Conservation (phyloP, 768 basidiomycete species). For the Hygrocybe coccinea region DNA sequence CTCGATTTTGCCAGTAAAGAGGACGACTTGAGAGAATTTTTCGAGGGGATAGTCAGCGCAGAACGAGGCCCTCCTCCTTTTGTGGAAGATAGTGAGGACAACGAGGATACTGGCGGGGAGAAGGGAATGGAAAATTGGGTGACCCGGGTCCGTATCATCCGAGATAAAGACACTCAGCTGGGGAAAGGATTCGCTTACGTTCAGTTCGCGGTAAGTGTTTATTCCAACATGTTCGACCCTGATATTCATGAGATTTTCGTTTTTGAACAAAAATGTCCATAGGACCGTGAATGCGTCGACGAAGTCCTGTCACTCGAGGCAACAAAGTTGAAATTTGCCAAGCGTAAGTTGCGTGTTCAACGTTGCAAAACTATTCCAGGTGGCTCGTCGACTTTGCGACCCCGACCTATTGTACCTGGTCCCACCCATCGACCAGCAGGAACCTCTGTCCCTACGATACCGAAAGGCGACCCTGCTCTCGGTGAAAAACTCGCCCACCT, state of each 20-base stretch:
- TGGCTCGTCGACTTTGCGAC: slow-evolving; percentile 23
- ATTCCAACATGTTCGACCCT: background rate
- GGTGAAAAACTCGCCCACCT: slow-evolving; percentile 74
- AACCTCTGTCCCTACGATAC: slow-evolving; percentile 33
- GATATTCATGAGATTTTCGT: background rate
- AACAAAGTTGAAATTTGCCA: slow-evolving; percentile 81
- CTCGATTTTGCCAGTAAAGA: slow-evolving; percentile 90
- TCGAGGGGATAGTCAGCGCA: slow-evolving; percentile 67
- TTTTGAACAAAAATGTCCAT: slow-evolving; percentile 4
- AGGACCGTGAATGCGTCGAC: slow-evolving; percentile 92
- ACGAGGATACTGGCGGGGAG: slow-evolving; percentile 16
- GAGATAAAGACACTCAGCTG: slow-evolving; percentile 86
- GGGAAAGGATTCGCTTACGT: slow-evolving; percentile 97
- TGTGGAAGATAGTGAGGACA: slow-evolving; percentile 22
- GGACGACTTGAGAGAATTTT: slow-evolving; percentile 81
- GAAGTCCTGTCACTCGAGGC: slow-evolving; percentile 81
- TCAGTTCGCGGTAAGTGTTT: slow-evolving; percentile 65
- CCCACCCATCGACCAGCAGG: slow-evolving; percentile 4
- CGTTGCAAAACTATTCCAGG: slow-evolving; percentile 75
- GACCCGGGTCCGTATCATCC: slow-evolving; percentile 76
- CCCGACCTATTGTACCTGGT: slow-evolving; percentile 11
- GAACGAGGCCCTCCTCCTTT: slow-evolving; percentile 64
- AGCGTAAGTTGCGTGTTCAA: slow-evolving; percentile 87
- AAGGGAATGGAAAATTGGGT: slow-evolving; percentile 57
- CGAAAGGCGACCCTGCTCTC: slow-evolving; percentile 78